Base-by-base conservation (phyloP, 768 basidiomycete genomes). In the Trametes cinnabarina region DNA sequence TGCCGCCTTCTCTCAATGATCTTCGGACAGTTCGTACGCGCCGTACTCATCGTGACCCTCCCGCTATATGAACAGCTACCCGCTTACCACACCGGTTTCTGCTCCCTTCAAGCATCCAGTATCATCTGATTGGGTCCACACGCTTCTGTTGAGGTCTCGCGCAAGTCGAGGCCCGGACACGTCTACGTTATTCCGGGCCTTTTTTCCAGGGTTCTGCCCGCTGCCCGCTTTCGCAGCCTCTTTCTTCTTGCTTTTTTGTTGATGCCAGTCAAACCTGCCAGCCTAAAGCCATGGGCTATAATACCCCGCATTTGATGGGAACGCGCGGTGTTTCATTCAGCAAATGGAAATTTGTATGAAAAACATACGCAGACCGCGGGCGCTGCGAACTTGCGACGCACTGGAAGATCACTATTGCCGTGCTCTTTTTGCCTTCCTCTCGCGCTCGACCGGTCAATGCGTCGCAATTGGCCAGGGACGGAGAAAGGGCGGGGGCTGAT, bases 401-500 rank as follows among this genome's bases (percentile, higher is more conserved):
- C 46, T 44, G 43, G 26, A 19, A 50, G 22, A 57, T 37, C 34
- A n/a, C 42, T 34, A 20, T 32, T 35, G 46, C 48, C 20, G 56
- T 32, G 39, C 51, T 51, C 15, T 25, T 20, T 37, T 23, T 47
- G 46, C 53, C 37, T 34, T 47, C 46, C 10, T 55, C 53, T 55
- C 46, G 46, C 53, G 44, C 41, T 44, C 53, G n/a, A 40, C 37
- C 23, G 53, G 5, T 25, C 25, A n/a, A 10, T 9, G 22, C 22
- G 12, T 23, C 15, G 14, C 22, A 17, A 25, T 12, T 11, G 12
- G 11, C 4, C 44, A 20, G 53, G 44, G 51, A 40, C 57, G 57
- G 57, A 48, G 57, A 53, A 58, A 58, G 51, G 46, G 26, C 57
- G 57, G 57, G n/a, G 57, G 43, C 40, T 58, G 57, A 58, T 53